These are phyloP conservation scores for Medicago ruthenica DNA, from an alignment of 306 rosid species.

Conservation along the genomic window DNA sequence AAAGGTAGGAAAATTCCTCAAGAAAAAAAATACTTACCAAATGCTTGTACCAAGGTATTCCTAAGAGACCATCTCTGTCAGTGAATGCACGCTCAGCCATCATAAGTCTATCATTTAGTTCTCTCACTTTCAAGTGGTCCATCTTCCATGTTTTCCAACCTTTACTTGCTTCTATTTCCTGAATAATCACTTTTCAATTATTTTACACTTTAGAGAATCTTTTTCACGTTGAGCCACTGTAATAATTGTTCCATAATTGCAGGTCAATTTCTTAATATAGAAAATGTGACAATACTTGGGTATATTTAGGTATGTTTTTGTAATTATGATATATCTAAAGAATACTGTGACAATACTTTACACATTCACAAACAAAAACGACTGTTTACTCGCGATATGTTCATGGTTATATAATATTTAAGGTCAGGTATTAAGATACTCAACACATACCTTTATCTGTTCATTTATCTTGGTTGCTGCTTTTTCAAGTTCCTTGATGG, in stretches of 20 bases:
- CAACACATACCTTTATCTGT: conserved; percentile 59
- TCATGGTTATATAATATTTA: neutral
- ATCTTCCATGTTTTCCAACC: conserved; percentile 58
- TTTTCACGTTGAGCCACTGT: neutral
- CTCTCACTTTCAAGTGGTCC: conserved; percentile 57
- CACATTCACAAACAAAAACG: neutral
- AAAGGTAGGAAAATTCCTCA: too few species aligned
- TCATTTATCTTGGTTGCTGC: conserved; percentile 55
- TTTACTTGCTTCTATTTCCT: conserved; percentile 58
- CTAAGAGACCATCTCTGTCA: conserved; percentile 69
- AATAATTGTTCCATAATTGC: too few species aligned
- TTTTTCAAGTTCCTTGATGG: conserved; percentile 64
- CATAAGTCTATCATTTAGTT: conserved; percentile 71
- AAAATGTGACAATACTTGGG: too few species aligned
- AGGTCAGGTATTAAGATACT: neutral
- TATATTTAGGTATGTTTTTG: too few species aligned
- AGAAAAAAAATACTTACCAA: conserved; percentile 46
- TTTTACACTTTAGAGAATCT: neutral
- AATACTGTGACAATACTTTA: too few species aligned
- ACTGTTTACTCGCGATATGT: neutral
- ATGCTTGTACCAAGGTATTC: conserved; percentile 78
- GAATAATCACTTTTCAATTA: conserved; percentile 27
- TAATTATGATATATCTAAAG: neutral
- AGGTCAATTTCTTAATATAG: too few species aligned
- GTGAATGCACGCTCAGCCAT: conserved; percentile 82